phyloP scores from a whole-genome alignment of 2,329 filamentous ascomycete genomes.

The Pseudogymnoascus sp. region DNA sequence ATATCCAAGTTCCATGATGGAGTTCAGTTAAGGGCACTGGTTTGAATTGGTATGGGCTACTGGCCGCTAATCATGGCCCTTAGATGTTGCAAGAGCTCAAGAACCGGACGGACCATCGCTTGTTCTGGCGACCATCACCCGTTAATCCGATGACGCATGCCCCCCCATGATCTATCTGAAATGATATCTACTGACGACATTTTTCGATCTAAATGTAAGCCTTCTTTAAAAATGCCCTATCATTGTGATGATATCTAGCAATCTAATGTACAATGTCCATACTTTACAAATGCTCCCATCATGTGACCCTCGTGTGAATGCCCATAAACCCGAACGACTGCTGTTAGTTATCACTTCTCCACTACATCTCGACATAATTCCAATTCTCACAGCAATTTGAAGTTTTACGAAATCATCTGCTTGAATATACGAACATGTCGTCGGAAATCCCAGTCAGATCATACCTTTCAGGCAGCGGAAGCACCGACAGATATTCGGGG shows the following conservation, averaged over 20 bases:
- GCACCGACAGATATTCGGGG: neutral
- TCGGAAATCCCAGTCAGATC: conserved; percentile 7
- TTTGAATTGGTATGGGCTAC: neutral
- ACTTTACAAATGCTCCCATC: conserved; percentile 1
- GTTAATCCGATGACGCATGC: neutral
- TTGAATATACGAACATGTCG: conserved; percentile 7
- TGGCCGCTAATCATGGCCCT: neutral
- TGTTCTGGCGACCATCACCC: neutral
- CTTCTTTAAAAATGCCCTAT: neutral
- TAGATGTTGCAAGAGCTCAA: neutral
- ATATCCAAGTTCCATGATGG: conserved; percentile 8
- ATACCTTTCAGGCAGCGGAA: neutral
- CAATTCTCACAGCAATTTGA: neutral
- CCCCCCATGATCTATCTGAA: neutral
- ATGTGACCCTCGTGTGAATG: neutral
- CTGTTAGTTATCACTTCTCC: neutral
- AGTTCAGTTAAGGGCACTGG: neutral
- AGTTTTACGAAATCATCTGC: neutral
- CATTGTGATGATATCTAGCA: conserved; percentile 9
- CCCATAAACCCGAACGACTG: conserved; percentile 2
- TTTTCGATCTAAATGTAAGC: neutral
- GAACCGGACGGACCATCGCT: neutral
- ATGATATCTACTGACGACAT: conserved; percentile 4
- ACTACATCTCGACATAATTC: conserved; percentile 4
- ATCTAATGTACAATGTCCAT: neutral